Evolutionary conservation across 208 protist species (phyloP), one percentile per base, ranked within the genome.

Genomic region (Herpetomonas tarakana): DNA sequence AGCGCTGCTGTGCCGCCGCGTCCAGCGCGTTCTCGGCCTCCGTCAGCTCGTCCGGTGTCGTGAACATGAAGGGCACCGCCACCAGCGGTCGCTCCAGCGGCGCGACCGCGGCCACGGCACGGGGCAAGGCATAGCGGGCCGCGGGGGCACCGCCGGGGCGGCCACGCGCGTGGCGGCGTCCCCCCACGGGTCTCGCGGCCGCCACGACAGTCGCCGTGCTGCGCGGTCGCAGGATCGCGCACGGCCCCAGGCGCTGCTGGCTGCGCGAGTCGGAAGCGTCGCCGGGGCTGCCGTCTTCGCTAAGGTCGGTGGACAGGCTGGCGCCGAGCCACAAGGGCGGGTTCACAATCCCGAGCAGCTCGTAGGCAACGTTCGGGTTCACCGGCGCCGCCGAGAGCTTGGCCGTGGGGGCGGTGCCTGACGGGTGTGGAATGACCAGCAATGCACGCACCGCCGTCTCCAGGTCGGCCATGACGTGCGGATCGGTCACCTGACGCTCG

Each of bases 21-120:
- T 95, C 89, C 6, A 95, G 68, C 19, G 73, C 71, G 35, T 76
- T 71, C 67, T 92, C 83, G 28, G 86, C 89, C 74, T 92, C 86
- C 35, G 88, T 63, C 22, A 92, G 58, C 67, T 88, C 86, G 58
- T 95, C 89, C 2, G 81, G 81, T 1, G 70, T 68, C 16, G 76
- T 81, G 55, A 91, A 95, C 44, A 91, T 72, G 69, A 86, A 91
- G 0, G 89, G 89, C 18, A 95, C 73, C 2, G 83, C 58, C 6
- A 88, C 71, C 0, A 91, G 54, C 63, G 21, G 52, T 49, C 18
- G 38, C 21, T 6, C 28, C 39, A 38, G 24, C 3, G 21, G 26
- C 45, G n/a, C 12, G 46, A 47, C 19, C 39, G 31, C 29, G 54
- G 21, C 44, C 16, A 51, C 19, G n/a, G 31, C 0, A 30, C 21